Evolutionary conservation across 73 alveolate genomes (phyloP).

Genomic region (Effrenium voratum): DNA sequence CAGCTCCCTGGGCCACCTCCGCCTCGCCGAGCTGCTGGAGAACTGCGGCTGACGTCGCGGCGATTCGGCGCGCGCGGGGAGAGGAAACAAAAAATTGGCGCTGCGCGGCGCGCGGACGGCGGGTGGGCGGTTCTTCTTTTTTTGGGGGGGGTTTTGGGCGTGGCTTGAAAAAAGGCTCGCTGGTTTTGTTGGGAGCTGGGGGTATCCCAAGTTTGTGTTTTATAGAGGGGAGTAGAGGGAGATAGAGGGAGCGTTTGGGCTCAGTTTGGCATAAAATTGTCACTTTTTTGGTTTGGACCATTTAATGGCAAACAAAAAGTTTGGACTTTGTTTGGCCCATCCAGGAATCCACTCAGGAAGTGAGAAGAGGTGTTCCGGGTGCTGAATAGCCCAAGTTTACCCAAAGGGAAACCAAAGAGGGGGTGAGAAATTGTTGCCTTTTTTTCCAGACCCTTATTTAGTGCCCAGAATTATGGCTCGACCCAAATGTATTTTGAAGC

Average conservation of each 20-base stretch:
- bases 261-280: neutral
- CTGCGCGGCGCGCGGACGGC: neutral
- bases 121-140: neutral
- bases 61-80: too few species aligned
- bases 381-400: neutral
- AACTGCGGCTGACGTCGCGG: too few species aligned
- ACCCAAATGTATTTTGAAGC: neutral
- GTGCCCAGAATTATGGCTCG: neutral
- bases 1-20: constrained; percentile 18
- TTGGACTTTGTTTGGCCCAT: neutral
- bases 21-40: constrained; percentile 31
- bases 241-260: neutral
- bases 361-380: neutral
- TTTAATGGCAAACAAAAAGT: neutral
- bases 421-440: neutral
- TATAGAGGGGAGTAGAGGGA: neutral
- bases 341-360: neutral
- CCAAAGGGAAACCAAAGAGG: neutral
- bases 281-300: neutral
- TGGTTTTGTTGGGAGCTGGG: neutral
- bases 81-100: neutral
- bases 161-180: neutral
- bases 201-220: neutral
- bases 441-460: neutral
- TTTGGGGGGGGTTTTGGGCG: too few species aligned